phyloP scores from a whole-genome alignment of 371 early-diverging fungal genomes.

The Mucor irregularis region DNA sequence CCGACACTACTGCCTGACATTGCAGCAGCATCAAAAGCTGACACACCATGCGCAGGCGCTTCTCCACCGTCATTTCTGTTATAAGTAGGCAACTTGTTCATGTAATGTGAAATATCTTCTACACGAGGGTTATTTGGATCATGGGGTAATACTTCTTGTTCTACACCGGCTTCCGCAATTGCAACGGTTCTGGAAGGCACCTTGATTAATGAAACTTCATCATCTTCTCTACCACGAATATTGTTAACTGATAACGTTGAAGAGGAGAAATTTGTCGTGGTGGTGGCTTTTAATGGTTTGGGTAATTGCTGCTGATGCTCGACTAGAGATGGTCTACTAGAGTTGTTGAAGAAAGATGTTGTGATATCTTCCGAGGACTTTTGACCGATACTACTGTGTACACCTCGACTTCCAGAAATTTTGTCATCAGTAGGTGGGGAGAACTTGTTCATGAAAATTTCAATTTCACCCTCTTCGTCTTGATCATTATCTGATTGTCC shows the following conservation, averaged over 20 bases:
- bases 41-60: background rate
- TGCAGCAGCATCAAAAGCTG: conserved; percentile 9
- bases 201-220: conserved; percentile 1
- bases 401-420: no score
- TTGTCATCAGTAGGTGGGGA: background rate
- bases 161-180: background rate
- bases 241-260: background rate
- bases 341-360: background rate
- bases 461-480: conserved; percentile 23
- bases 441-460: conserved; percentile 19
- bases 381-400: no score
- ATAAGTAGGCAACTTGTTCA: conserved; percentile 17
- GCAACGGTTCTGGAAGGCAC: conserved; percentile 9
- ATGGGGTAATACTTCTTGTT: conserved; percentile 6
- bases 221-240: background rate
- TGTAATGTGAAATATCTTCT: conserved; percentile 29
- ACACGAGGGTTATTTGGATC: conserved; percentile 18
- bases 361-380: background rate
- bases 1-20: no score
- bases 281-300: no score
- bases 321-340: no score
- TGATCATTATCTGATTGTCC: background rate
- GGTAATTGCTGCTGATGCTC: background rate
- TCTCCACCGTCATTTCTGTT: background rate
- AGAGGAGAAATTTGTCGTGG: background rate